Percentiles rank a stretch among this genome's conserved stretches.
phyloP scores from a whole-genome alignment of 148 eudicot genomes.

The Chenopodium suecicum region DNA sequence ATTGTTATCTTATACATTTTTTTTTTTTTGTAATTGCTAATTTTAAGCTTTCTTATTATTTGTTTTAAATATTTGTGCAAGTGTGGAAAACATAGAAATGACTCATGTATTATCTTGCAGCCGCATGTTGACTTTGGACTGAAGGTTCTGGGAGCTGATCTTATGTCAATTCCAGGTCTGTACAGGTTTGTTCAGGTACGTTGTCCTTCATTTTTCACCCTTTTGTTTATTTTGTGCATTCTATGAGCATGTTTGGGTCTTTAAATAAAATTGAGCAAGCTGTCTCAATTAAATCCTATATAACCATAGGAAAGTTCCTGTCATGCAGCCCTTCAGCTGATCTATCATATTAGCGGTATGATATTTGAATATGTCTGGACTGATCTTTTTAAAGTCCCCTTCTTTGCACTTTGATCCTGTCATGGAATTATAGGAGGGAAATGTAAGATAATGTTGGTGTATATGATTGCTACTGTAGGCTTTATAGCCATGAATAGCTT shows the following conservation, averaged over 20 bases:
- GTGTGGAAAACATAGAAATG: not conserved
- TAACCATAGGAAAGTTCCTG: too few species aligned
- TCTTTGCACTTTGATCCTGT: too few species aligned
- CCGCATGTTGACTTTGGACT: slow-evolving; percentile 95
- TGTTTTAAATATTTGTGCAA: not conserved
- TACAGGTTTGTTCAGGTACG: slow-evolving; percentile 83
- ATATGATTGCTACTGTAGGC: too few species aligned
- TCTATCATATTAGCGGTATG: too few species aligned
- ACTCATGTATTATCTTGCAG: slow-evolving; percentile 41
- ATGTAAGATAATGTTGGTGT: too few species aligned
- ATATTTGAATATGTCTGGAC: too few species aligned
- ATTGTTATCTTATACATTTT: not conserved
- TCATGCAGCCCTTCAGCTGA: too few species aligned
- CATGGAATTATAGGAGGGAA: too few species aligned
- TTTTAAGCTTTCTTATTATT: not conserved
- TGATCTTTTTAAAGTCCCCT: too few species aligned
- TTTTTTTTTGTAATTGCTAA: not conserved
- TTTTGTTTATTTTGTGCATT: not conserved
- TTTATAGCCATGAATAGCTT: too few species aligned
- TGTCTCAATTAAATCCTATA: too few species aligned
- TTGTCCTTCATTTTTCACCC: not conserved
- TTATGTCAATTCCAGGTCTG: slow-evolving; percentile 90
- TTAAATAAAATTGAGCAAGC: not conserved
- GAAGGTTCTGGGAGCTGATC: slow-evolving; percentile 86
- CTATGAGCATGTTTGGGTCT: not conserved